Conservation (phyloP, 805 yeast species). For the Candida boleticola region DNA sequence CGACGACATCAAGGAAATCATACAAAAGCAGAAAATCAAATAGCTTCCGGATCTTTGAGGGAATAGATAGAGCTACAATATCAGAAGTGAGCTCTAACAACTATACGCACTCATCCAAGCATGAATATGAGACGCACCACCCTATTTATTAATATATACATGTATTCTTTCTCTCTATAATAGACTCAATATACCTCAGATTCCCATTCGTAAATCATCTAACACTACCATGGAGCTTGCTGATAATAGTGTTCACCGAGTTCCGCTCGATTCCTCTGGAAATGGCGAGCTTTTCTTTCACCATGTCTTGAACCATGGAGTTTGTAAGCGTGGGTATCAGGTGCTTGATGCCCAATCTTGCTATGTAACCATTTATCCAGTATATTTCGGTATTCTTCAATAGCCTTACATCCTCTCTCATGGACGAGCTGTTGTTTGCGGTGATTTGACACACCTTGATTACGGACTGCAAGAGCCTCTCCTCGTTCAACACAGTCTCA, state of each 20-base stretch:
- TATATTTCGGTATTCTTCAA: constrained; percentile 72
- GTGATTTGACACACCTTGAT: constrained; percentile 35
- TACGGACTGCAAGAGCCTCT: constrained; percentile 32
- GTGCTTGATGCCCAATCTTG: constrained; percentile 47
- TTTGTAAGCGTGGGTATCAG: constrained; percentile 48
- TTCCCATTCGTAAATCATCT: neutral
- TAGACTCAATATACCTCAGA: neutral
- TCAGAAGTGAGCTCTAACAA: no score
- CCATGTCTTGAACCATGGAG: constrained; percentile 42
- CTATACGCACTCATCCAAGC: no score
- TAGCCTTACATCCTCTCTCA: constrained; percentile 63
- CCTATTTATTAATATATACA: no score
- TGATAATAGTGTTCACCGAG: neutral
- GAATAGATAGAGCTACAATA: no score
- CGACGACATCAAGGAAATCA: constrained; percentile 24
- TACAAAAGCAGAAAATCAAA: constrained; percentile 11
- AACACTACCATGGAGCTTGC: neutral
- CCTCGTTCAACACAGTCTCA: constrained; percentile 25
- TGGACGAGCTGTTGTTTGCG: constrained; percentile 61
- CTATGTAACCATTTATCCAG: constrained; percentile 80
- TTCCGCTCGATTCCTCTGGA: constrained; percentile 25
- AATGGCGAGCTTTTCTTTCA: constrained; percentile 36
- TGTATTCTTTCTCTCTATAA: constrained; percentile 2
- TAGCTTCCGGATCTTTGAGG: no score
- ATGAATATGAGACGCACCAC: no score